Percentiles rank a stretch among this genome's conserved stretches.
Conservation (phyloP, 306 rosid species). For the Cyamopsis tetragonoloba region DNA sequence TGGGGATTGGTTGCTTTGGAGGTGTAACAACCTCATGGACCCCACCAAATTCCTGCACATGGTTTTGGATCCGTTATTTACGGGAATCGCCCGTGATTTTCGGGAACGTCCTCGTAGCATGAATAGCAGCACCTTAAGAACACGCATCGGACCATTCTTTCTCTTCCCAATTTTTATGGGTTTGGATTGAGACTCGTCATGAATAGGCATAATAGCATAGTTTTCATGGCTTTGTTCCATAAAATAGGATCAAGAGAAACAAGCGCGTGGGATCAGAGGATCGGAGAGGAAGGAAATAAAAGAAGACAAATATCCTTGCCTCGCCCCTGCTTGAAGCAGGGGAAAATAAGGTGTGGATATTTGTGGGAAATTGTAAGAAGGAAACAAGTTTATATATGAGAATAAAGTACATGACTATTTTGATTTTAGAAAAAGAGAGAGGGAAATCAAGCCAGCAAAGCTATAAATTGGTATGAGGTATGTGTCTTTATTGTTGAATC, state of each 20-base stretch:
- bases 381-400: too few relatives aligned
- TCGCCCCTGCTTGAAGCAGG: constrained; percentile 24
- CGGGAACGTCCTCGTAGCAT: constrained; percentile 38
- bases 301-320: too few relatives aligned
- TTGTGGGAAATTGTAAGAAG: too few relatives aligned
- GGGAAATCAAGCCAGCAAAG: too few relatives aligned
- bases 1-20: constrained; percentile 35
- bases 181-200: not conserved
- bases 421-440: too few relatives aligned
- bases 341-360: not conserved
- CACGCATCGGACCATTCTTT: constrained; percentile 20
- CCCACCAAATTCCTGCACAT: constrained; percentile 44
- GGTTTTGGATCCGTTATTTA: constrained; percentile 23
- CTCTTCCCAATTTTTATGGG: constrained; percentile 11
- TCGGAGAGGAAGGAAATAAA: too few relatives aligned
- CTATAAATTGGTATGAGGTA: too few relatives aligned
- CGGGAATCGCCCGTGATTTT: constrained; percentile 4
- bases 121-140: constrained; percentile 40
- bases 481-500: too few relatives aligned
- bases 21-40: constrained; percentile 60
- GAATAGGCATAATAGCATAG: not conserved
- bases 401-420: too few relatives aligned
- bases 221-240: constrained; percentile 21
- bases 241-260: not conserved
- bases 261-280: too few relatives aligned